Evolutionary conservation across 2,329 filamentous ascomycete species (phyloP).

Genomic region (Fusarium nisikadoi): DNA sequence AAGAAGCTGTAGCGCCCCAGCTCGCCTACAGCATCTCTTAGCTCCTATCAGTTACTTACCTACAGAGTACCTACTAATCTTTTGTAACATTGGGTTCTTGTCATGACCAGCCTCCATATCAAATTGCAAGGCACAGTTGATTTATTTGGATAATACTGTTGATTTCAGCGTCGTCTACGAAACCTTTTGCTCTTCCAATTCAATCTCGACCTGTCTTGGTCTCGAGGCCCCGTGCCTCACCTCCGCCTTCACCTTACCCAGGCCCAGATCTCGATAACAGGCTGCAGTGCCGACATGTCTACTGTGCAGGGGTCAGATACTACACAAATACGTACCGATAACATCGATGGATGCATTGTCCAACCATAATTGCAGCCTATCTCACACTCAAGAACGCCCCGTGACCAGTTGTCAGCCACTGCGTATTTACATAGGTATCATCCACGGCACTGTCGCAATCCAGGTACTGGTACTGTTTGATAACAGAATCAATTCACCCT

Average conservation of each 20-base stretch:
- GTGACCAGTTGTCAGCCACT: background rate
- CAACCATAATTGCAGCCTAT: slow-evolving; percentile 14
- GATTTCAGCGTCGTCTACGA: background rate
- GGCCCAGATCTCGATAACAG: slow-evolving; percentile 27
- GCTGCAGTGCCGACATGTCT: slow-evolving; percentile 16
- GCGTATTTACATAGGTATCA: background rate
- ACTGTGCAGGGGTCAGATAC: background rate
- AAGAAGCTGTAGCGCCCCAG: slow-evolving; percentile 18
- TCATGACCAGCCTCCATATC: background rate
- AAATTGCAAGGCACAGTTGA: background rate
- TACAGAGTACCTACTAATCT: background rate
- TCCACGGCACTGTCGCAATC: background rate
- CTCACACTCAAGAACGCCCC: background rate
- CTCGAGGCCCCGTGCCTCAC: slow-evolving; percentile 1
- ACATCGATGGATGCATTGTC: background rate
- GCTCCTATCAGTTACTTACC: background rate
- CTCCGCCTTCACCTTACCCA: background rate
- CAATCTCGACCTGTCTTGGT: background rate
- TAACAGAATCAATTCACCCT: background rate
- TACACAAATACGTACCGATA: slow-evolving; percentile 9
- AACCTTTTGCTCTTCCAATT: background rate
- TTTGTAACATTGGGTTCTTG: background rate
- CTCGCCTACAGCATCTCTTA: background rate
- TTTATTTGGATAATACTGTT: background rate
- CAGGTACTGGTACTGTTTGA: background rate